A percentile compares a stretch with the other conserved stretches of the same genome.
These are phyloP conservation scores for Crithidia thermophila DNA, from an alignment of 208 protist genomes.

Conservation along the genomic window DNA sequence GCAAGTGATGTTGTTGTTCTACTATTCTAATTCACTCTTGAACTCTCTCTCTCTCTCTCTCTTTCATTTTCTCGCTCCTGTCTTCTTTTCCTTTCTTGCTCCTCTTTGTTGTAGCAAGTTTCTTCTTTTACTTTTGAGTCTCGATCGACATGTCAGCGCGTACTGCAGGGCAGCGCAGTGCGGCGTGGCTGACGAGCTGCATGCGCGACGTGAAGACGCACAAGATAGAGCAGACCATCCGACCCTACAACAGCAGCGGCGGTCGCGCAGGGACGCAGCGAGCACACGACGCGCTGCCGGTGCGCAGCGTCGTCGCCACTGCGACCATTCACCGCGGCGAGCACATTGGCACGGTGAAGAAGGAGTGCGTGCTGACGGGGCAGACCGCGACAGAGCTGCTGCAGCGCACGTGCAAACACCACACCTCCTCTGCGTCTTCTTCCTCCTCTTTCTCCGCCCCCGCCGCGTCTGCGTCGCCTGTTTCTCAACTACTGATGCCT, in stretches of 20 bases:
- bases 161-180: slow-evolving; percentile 12
- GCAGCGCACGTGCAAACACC: slow-evolving; percentile 28
- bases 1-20: no score
- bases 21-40: no score
- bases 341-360: slow-evolving; percentile 47
- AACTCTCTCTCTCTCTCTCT: background rate
- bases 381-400: slow-evolving; percentile 41
- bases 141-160: slow-evolving; percentile 2
- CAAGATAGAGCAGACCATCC: slow-evolving; percentile 29
- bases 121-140: background rate
- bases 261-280: background rate
- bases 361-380: slow-evolving; percentile 56
- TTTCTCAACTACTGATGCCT: slow-evolving; percentile 3
- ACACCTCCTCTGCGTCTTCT: no score
- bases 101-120: no score
- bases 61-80: background rate
- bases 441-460: no score
- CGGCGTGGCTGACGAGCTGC: slow-evolving; percentile 29
- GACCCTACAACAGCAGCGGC: slow-evolving; percentile 3
- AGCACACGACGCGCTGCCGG: slow-evolving; percentile 26
- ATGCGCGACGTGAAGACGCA: slow-evolving; percentile 28
- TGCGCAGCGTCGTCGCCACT: slow-evolving; percentile 65
- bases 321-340: slow-evolving; percentile 62
- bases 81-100: background rate
- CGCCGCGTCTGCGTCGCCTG: background rate